Conservation (phyloP, 2,329 filamentous ascomycete genomes). For the Ramularia endophylla region DNA sequence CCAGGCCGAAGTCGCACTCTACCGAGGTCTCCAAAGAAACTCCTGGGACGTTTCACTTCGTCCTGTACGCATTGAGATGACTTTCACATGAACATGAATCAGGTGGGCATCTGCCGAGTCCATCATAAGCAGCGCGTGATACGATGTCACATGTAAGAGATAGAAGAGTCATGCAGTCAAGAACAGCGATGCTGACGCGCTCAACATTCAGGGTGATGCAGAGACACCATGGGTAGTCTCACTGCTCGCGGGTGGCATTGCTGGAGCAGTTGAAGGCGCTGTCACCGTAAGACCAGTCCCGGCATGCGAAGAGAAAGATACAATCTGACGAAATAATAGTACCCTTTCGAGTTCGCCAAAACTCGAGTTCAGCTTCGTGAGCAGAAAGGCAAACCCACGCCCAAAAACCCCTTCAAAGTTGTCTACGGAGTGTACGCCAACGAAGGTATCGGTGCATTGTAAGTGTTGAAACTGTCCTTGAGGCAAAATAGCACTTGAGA, state of each 20-base stretch:
- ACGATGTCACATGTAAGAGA: slow-evolving; percentile 2
- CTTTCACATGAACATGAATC: too few species aligned
- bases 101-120: too few species aligned
- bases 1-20: too few species aligned
- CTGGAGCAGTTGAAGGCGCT: slow-evolving; percentile 31
- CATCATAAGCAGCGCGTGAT: too few species aligned
- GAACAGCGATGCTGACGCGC: not conserved
- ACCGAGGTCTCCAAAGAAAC: too few species aligned
- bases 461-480: too few species aligned
- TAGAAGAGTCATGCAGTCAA: too few species aligned
- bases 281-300: slow-evolving; percentile 20
- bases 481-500: too few species aligned
- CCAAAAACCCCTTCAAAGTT: slow-evolving; percentile 53
- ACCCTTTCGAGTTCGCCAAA: slow-evolving; percentile 64
- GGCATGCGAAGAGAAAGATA: not conserved
- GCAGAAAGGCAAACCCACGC: slow-evolving; percentile 39
- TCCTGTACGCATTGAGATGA: too few species aligned
- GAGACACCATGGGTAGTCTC: slow-evolving; percentile 30
- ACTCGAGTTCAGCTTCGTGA: slow-evolving; percentile 54
- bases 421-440: slow-evolving; percentile 50
- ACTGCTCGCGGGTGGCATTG: slow-evolving; percentile 31
- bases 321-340: slow-evolving; percentile 27
- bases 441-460: slow-evolving; percentile 52
- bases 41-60: too few species aligned
- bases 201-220: slow-evolving; percentile 11